Conservation (phyloP, 257 asterid genomes). For the Solanum pennellii region DNA sequence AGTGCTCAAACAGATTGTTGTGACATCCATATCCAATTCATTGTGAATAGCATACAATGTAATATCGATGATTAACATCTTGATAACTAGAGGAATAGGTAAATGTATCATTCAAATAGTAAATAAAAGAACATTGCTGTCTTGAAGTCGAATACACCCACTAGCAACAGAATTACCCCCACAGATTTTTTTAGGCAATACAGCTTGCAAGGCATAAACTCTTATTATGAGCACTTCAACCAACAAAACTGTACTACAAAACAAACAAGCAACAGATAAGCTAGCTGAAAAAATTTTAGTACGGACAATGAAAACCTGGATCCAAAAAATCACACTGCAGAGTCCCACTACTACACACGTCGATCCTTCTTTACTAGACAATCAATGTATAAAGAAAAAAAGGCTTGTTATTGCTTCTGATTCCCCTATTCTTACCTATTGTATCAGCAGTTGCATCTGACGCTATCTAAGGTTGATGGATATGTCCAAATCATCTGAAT, state of each 20-base stretch:
- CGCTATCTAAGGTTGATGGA: background rate
- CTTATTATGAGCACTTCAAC: background rate
- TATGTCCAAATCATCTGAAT: background rate
- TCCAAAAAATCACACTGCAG: background rate
- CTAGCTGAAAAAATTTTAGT: background rate
- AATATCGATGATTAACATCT: background rate
- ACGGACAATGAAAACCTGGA: background rate
- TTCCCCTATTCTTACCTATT: background rate
- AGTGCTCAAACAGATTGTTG: background rate
- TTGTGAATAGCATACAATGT: background rate
- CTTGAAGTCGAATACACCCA: background rate
- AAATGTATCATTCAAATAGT: background rate
- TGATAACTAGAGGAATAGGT: background rate
- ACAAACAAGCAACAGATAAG: background rate
- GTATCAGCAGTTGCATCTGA: background rate
- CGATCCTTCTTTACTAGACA: background rate
- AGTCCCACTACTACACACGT: background rate
- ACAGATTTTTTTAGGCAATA: background rate
- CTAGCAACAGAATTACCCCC: background rate
- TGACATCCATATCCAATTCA: background rate
- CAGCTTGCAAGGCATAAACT: background rate
- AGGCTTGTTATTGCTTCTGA: background rate
- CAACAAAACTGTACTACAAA: background rate
- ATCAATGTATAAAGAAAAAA: background rate
- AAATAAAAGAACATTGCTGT: background rate